Evolutionary conservation across 2,329 filamentous ascomycete genomes (phyloP), one percentile per base, ranked within the genome.

Genomic region (Talaromyces sp.): DNA sequence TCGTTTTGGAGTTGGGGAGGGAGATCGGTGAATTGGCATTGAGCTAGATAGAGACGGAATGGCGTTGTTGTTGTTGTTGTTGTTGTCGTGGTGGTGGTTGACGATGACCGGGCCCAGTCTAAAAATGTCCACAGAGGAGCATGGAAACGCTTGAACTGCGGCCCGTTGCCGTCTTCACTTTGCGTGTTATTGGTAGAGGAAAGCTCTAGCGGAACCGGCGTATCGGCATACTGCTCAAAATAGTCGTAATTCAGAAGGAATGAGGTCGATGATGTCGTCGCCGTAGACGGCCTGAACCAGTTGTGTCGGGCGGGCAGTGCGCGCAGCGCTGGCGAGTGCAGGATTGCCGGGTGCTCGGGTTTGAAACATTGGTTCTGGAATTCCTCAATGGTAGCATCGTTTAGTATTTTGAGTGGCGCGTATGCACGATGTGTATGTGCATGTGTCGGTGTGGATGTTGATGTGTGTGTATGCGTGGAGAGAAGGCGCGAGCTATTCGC

Each of bases 1-100:
- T 96, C 91, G 3, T 80, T 71, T 60, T 80, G 83, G 0, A 96
- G 75, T 1, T 75, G 65, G 0, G 67, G 57, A 0, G 93, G 92
- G 0, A 98, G 82, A 60, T 89, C 84, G 4, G 80, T 70, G 2
- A 97, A 81, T 33, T 88, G 81, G 15, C 88, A 89, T 76, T 98
- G 95, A 0, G 93, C 93, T 58, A 98, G 87, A 73, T 98, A 98
- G 3, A 97, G 79, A n/a, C 74, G 73, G 5, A 65, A 67, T 8
- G 68, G 58, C 9, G 44, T 22, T 6, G 42, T 39, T 36, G 33
- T 10, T 8, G 28, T n/a, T 3, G 44, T 22, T 6, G 42, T 39
- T 2, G 22, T 56, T 1, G 32, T 42, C 22, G 36, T 30, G 22
- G 27, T 53, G 25, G 47, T 8, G 19, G 44, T 9, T n/a, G 49